phyloP scores from a whole-genome alignment of 1,139 yeast species.

The Hyphopichia burtonii region DNA sequence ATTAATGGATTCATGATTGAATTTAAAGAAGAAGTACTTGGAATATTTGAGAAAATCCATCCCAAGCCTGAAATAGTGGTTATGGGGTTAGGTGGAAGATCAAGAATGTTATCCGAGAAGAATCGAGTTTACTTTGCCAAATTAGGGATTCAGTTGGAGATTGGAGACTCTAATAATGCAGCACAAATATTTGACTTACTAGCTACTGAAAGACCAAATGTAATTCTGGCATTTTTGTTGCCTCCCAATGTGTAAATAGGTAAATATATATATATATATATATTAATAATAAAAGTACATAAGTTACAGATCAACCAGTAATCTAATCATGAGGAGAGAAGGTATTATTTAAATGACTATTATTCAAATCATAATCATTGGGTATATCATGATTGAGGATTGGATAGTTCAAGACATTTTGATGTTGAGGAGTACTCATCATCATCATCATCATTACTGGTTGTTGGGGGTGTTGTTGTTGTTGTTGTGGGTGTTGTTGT shows the following conservation, averaged over 20 bases:
- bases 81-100: constrained; percentile 64
- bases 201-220: constrained; percentile 76
- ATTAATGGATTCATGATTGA: constrained; percentile 46
- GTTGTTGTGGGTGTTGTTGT: constrained; percentile 13
- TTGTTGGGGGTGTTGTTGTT: constrained; percentile 15
- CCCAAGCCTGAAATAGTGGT: constrained; percentile 80
- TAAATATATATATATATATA: not conserved
- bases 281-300: not conserved
- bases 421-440: constrained; percentile 50
- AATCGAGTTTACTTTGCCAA: constrained; percentile 50
- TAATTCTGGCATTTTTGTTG: constrained; percentile 65
- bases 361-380: not conserved
- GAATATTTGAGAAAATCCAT: constrained; percentile 54
- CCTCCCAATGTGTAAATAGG: constrained; percentile 59
- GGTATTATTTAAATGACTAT: not conserved
- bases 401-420: constrained; percentile 14
- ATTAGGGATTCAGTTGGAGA: constrained; percentile 68
- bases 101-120: constrained; percentile 59
- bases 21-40: constrained; percentile 39
- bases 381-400: constrained; percentile 6
- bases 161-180: constrained; percentile 65
- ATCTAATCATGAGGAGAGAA: not conserved
- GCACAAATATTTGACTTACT: constrained; percentile 71
- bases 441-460: constrained; percentile 31
- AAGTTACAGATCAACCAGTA: not conserved